Percentiles rank a stretch among this genome's conserved stretches.
Conservation (phyloP, 2,329 filamentous ascomycete species). For the Alternaria rosae region DNA sequence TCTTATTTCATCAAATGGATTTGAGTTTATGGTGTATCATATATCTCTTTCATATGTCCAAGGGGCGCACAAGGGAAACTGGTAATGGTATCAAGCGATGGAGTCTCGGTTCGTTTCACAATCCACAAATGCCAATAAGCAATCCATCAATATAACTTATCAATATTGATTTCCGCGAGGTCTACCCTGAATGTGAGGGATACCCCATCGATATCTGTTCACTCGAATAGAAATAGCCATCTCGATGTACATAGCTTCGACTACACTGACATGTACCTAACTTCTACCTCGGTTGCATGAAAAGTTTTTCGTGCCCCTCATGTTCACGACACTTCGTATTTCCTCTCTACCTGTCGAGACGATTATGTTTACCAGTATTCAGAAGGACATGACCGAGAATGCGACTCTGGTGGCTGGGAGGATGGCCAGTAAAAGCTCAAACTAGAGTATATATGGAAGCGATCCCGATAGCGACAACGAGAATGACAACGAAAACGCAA, state of each 20-base stretch:
- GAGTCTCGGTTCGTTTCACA: not conserved
- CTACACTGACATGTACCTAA: not conserved
- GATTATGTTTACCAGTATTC: not conserved
- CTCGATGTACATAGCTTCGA: not conserved
- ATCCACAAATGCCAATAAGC: not conserved
- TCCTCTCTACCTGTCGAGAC: not conserved
- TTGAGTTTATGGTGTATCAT: not conserved
- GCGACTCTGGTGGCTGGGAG: not conserved
- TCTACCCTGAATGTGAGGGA: not conserved
- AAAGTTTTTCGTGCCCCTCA: not conserved
- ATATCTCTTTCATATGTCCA: not conserved
- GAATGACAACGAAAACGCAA: not conserved
- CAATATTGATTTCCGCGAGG: not conserved
- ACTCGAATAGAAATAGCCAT: not conserved
- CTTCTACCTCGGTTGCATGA: not conserved
- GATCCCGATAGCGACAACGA: not conserved
- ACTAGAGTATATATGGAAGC: not conserved
- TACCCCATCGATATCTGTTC: not conserved
- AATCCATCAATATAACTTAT: not conserved
- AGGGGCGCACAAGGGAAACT: not conserved
- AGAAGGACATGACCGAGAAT: not conserved
- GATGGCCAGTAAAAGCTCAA: not conserved
- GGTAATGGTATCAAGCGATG: constrained; percentile 1
- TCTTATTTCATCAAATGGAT: not conserved
- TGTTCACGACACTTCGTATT: not conserved